Percentiles rank a stretch among this genome's conserved stretches.
Evolutionary conservation across 139 green algal species (phyloP).

Genomic region (Chlamydomonas urium): DNA sequence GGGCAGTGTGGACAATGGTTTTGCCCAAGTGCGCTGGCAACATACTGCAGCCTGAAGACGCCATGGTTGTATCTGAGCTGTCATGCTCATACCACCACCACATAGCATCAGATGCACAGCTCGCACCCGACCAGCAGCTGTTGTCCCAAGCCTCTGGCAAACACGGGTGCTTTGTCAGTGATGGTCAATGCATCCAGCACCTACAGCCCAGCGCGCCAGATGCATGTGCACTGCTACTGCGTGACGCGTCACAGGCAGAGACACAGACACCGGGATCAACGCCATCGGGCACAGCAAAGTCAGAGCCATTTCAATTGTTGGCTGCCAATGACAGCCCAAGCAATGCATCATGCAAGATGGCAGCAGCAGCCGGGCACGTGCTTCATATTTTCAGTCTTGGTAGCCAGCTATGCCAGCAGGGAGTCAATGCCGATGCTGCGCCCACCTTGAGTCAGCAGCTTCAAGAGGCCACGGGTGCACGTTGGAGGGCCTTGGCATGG

Average conservation of each 20-base stretch:
- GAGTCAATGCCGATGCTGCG: not conserved
- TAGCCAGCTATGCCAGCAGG: not conserved
- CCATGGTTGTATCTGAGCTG: too few species aligned
- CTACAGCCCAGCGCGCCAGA: not conserved
- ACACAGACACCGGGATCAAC: too few species aligned
- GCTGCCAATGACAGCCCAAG: not conserved
- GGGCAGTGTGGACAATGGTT: not conserved
- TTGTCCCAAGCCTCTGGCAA: too few species aligned
- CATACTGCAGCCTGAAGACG: too few species aligned
- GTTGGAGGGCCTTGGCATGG: constrained; percentile 4
- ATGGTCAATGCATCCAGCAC: not conserved
- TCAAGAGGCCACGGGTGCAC: not conserved
- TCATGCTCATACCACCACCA: too few species aligned
- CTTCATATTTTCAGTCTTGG: not conserved
- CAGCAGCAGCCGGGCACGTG: not conserved
- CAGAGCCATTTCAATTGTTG: not conserved
- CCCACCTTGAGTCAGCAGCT: not conserved
- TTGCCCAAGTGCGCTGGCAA: not conserved
- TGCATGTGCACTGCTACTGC: too few species aligned
- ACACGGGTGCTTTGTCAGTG: not conserved
- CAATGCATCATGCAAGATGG: not conserved
- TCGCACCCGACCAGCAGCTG: too few species aligned
- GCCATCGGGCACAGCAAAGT: not conserved
- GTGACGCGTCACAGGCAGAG: too few species aligned
- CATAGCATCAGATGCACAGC: too few species aligned